Base-by-base conservation (phyloP, 305 asterid species). In the Coffea humblotiana region DNA sequence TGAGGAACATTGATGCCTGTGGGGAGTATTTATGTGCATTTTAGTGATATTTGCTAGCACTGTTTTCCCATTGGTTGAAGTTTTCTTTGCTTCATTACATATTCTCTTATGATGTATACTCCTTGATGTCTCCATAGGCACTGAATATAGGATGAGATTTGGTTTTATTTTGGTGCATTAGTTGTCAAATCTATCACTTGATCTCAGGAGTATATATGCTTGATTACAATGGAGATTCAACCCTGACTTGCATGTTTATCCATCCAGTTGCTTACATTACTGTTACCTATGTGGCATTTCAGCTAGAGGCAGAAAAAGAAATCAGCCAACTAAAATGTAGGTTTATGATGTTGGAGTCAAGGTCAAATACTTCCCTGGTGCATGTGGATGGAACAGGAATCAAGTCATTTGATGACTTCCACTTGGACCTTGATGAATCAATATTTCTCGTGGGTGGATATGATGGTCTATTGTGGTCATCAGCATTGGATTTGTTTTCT, bases 361-460 rank as follows among this genome's bases (percentile, higher is more conserved):
- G 75, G 64, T 83, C 89, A 73, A 75, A 77, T 82, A 51, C 87
- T 79, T 75, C 88, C 19, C 8, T 47, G 61, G 73, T 73, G 77
- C 74, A 77, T 69, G 79, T 72, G 71, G 89, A 81, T 84, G 90
- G 77, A 71, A 65, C 75, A 54, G 84, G 49, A 35, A 49, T 75
- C 18, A 83, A 83, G 72, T 51, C 87, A 77, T 76, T 79, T 82
- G 91, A 86, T 71, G 88, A 86, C 75, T 73, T 78, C 79, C 74
- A 68, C 63, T 82, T 77, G 64, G 82, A 86, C 77, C 80, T 80
- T 70, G 78, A 84, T 18, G 94, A 92, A 75, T 86, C 90, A 21
- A 89, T 95, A 75, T 84, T 88, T 80, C 73, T 95, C 49, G 85
- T 91, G 72, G 99, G 99, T 70, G 99, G 99, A 79, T 83, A 83